phyloP scores from a whole-genome alignment of 306 rosid genomes.

The Abrus precatorius region DNA sequence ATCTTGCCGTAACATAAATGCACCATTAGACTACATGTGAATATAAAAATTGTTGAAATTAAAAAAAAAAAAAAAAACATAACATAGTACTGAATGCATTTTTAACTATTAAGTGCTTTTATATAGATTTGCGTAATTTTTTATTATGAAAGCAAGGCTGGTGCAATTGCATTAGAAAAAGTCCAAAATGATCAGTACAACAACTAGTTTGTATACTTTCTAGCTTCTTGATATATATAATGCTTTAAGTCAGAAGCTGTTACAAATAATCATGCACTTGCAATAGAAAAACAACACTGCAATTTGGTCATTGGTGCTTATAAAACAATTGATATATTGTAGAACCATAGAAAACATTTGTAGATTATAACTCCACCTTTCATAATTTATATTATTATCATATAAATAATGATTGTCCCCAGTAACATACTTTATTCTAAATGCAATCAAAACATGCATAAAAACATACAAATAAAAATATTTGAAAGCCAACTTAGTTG shows the following conservation, averaged over 20 bases:
- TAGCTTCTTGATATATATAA: slow-evolving; percentile 65
- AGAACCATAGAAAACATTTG: slow-evolving; percentile 30
- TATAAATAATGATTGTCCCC: too few species aligned
- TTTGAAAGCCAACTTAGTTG: too few species aligned
- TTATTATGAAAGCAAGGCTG: neutral
- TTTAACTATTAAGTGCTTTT: neutral
- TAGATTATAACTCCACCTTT: neutral
- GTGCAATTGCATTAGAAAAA: slow-evolving; percentile 19
- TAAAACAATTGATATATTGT: slow-evolving; percentile 75
- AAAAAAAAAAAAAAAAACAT: neutral
- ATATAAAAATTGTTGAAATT: neutral
- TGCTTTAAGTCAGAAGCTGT: slow-evolving; percentile 69
- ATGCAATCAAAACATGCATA: too few species aligned
- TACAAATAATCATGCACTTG: slow-evolving; percentile 73
- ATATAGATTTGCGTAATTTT: neutral
- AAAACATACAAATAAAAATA: too few species aligned
- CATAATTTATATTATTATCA: neutral
- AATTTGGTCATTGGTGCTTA: slow-evolving; percentile 57
- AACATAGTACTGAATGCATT: neutral
- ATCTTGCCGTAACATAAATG: slow-evolving; percentile 79
- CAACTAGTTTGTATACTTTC: slow-evolving; percentile 74
- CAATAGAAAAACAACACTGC: slow-evolving; percentile 66
- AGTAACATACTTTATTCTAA: neutral
- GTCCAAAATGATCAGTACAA: slow-evolving; percentile 87
- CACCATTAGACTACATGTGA: slow-evolving; percentile 70